Conservation (phyloP, 2,329 filamentous ascomycete species). For the Rhinocladiella similis region DNA sequence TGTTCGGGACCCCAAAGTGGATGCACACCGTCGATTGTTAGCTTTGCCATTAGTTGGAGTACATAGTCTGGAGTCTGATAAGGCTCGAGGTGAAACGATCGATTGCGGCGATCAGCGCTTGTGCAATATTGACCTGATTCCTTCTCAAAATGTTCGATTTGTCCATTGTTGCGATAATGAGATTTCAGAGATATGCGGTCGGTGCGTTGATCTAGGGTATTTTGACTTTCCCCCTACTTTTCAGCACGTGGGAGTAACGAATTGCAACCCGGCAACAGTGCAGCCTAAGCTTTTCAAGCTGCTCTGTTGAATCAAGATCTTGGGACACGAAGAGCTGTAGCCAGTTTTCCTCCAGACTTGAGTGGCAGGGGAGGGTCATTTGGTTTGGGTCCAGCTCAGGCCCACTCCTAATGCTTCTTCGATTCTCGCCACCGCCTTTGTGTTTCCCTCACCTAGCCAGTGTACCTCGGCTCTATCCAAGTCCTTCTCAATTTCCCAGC, state of each 20-base stretch:
- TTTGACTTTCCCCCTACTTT: background rate
- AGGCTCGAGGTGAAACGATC: background rate
- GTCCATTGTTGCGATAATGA: background rate
- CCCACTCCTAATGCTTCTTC: background rate
- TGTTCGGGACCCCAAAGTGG: too few relatives aligned
- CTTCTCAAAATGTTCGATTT: background rate
- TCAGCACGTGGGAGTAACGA: background rate
- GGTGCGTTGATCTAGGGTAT: background rate
- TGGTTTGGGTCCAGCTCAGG: background rate
- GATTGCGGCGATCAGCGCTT: background rate
- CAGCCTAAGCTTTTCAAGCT: too few relatives aligned
- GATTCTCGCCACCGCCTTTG: background rate
- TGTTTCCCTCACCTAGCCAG: conserved; percentile 42
- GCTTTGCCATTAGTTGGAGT: too few relatives aligned
- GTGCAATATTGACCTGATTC: background rate
- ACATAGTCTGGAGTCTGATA: background rate
- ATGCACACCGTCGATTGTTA: too few relatives aligned
- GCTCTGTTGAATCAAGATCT: too few relatives aligned
- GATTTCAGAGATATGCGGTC: background rate
- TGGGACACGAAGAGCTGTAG: too few relatives aligned
- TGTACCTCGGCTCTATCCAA: conserved; percentile 40
- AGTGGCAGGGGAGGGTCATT: background rate
- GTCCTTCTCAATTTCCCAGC: conserved; percentile 45
- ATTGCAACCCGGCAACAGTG: background rate
- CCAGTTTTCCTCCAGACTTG: background rate